Percentiles rank a stretch among this genome's conserved stretches.
Evolutionary conservation across 2,329 filamentous ascomycete species (phyloP).

Genomic region (Elsinoe necatrix): DNA sequence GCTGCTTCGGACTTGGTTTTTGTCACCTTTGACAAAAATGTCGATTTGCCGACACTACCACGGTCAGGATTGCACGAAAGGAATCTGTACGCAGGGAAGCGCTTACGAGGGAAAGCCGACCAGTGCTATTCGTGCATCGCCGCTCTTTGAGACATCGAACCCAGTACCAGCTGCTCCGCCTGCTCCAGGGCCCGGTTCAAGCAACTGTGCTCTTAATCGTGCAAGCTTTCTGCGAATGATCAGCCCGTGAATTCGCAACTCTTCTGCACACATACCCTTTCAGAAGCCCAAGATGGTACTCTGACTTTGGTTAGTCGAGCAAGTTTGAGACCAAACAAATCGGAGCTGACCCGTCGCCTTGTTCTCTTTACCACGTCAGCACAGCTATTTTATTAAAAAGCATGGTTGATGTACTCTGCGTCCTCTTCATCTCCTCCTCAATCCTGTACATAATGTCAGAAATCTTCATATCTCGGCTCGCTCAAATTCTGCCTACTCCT

Average conservation of each 20-base stretch:
- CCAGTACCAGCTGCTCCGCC: slow-evolving; percentile 72
- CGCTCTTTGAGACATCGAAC: slow-evolving; percentile 86
- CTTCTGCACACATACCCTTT: slow-evolving; percentile 64
- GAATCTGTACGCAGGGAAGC: not conserved
- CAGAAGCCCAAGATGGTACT: slow-evolving; percentile 94
- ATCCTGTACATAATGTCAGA: slow-evolving; percentile 54
- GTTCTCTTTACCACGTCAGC: slow-evolving; percentile 61
- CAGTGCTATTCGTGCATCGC: slow-evolving; percentile 90
- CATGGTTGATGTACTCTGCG: slow-evolving; percentile 67
- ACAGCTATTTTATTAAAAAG: too few species aligned
- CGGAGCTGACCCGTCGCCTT: slow-evolving; percentile 84
- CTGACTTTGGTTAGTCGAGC: slow-evolving; percentile 45
- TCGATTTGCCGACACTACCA: slow-evolving; percentile 76
- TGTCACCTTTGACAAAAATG: slow-evolving; percentile 96
- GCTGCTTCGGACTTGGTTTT: slow-evolving; percentile 96
- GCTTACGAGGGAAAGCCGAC: slow-evolving; percentile 82
- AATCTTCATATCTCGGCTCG: not conserved
- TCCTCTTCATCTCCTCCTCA: slow-evolving; percentile 98
- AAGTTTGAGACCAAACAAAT: too few species aligned
- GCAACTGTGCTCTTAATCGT: slow-evolving; percentile 82
- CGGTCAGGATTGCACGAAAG: not conserved
- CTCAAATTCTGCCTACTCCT: slow-evolving; percentile 60
- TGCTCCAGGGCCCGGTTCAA: slow-evolving; percentile 76
- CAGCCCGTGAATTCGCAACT: slow-evolving; percentile 19
- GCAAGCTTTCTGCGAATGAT: slow-evolving; percentile 70